These are phyloP conservation scores for Cladophialophora carrionii DNA, from an alignment of 2,329 filamentous ascomycete species.

Conservation along the genomic window DNA sequence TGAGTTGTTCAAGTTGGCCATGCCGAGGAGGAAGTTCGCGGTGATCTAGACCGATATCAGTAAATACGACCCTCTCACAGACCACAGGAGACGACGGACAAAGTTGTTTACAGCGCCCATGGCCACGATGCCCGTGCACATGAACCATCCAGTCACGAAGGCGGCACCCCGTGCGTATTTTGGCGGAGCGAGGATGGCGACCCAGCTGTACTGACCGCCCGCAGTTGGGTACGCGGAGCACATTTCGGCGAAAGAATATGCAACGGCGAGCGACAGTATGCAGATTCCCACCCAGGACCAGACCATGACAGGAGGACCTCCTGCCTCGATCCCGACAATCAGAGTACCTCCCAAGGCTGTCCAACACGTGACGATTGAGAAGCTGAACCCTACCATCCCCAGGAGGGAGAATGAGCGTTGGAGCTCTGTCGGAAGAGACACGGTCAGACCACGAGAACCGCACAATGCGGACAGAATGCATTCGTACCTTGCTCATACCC, in stretches of 20 bases:
- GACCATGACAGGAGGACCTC: conserved; percentile 63
- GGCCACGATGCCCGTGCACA: conserved; percentile 49
- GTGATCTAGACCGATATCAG: conserved; percentile 43
- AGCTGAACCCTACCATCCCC: conserved; percentile 63
- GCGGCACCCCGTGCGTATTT: conserved; percentile 50
- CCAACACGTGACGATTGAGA: conserved; percentile 63
- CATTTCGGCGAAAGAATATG: conserved; percentile 64
- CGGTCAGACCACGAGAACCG: not conserved
- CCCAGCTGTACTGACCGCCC: conserved; percentile 51
- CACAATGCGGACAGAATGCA: not conserved
- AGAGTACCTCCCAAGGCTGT: conserved; percentile 60
- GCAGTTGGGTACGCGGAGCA: conserved; percentile 52
- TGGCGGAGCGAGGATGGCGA: conserved; percentile 59
- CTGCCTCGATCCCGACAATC: conserved; percentile 59
- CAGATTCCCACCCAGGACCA: conserved; percentile 61
- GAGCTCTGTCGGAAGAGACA: conserved; percentile 51
- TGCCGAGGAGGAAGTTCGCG: conserved; percentile 60
- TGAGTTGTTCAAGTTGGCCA: conserved; percentile 57
- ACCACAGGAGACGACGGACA: conserved; percentile 24
- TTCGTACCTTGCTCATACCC: conserved; percentile 47
- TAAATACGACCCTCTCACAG: not conserved
- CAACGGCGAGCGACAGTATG: conserved; percentile 56
- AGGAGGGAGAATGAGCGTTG: conserved; percentile 60
- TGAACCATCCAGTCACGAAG: conserved; percentile 55
- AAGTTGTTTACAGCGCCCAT: conserved; percentile 38